phyloP scores from a whole-genome alignment of 208 protist genomes.

The Leishmania mexicana region DNA sequence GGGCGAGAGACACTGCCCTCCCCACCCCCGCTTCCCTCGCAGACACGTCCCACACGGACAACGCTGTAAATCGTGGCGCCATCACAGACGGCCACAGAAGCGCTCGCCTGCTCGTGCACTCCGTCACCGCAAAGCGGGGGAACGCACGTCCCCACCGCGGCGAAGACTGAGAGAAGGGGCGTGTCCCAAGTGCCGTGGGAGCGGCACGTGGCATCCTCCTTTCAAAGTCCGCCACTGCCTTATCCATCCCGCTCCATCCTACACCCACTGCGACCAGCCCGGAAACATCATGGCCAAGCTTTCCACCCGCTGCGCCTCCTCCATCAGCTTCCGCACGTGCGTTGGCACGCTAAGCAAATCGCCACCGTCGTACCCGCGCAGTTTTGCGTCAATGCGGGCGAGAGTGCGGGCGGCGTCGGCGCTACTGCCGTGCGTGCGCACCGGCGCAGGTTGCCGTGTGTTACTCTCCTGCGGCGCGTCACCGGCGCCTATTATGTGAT shows the following conservation, averaged over 20 bases:
- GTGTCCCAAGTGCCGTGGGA: too few relatives aligned
- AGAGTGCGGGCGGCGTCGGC: slow-evolving; percentile 82
- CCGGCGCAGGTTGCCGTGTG: slow-evolving; percentile 21
- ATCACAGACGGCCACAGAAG: not conserved
- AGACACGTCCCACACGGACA: not conserved
- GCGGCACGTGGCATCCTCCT: not conserved
- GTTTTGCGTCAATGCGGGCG: slow-evolving; percentile 84
- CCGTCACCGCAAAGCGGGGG: not conserved
- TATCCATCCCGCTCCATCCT: not conserved
- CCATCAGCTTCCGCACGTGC: slow-evolving; percentile 73
- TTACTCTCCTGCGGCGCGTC: not conserved
- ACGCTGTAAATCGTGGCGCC: not conserved
- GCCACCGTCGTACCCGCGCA: slow-evolving; percentile 78
- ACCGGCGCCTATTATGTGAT: slow-evolving; percentile 4
- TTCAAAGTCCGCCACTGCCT: not conserved
- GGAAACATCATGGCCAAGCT: slow-evolving; percentile 69
- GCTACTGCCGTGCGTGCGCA: slow-evolving; percentile 31
- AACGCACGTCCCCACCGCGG: not conserved
- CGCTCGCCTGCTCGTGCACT: not conserved
- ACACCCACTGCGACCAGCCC: slow-evolving; percentile 89
- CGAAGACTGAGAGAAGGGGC: not conserved
- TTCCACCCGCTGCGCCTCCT: slow-evolving; percentile 70
- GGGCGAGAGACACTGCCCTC: not conserved
- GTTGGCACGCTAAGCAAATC: slow-evolving; percentile 61
- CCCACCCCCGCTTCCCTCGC: not conserved